Evolutionary conservation across 1,139 yeast species (phyloP).

Genomic region (Hansenula lynferdii): DNA sequence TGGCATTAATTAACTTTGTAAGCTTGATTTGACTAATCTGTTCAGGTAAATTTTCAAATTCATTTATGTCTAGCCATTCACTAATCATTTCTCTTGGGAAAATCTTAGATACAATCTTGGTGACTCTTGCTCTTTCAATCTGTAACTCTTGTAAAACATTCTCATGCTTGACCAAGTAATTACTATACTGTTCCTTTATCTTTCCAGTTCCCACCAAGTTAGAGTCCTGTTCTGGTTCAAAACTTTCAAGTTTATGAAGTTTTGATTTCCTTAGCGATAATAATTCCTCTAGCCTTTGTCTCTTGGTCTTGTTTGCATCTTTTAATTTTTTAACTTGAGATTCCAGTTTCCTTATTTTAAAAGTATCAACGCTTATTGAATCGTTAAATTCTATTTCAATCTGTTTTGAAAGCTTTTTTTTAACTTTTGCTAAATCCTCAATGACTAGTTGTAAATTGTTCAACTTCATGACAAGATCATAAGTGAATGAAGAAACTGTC

Average conservation of each 20-base stretch:
- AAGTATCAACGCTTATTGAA: conserved; percentile 2
- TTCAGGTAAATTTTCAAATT: conserved; percentile 17
- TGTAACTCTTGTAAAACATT: conserved; percentile 17
- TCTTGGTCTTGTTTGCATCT: conserved; percentile 1
- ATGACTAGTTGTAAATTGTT: conserved; percentile 39
- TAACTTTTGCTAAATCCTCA: conserved; percentile 30
- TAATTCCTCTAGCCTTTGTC: conserved; percentile 10
- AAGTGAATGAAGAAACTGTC: conserved; percentile 22
- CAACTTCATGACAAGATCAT: conserved; percentile 40
- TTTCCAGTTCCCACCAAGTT: conserved; percentile 5
- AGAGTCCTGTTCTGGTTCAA: neutral
- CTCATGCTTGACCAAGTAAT: conserved; percentile 10
- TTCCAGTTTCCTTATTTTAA: conserved; percentile 6
- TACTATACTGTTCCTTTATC: conserved; percentile 12
- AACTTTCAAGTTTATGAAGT: conserved; percentile 3
- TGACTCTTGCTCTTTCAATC: conserved; percentile 14
- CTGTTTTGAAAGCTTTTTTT: conserved; percentile 13
- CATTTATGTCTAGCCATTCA: conserved; percentile 13
- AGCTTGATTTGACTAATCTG: conserved; percentile 12
- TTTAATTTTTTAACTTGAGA: conserved; percentile 5
- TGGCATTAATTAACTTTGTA: conserved; percentile 15
- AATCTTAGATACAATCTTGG: conserved; percentile 8
- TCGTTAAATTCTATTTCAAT: conserved; percentile 8
- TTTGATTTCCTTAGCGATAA: conserved; percentile 6
- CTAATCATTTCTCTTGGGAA: conserved; percentile 17